Percentiles rank a stretch among this genome's conserved stretches.
Evolutionary conservation across 2,329 filamentous ascomycete genomes (phyloP).

Genomic region (Thermoascus crustaceus): DNA sequence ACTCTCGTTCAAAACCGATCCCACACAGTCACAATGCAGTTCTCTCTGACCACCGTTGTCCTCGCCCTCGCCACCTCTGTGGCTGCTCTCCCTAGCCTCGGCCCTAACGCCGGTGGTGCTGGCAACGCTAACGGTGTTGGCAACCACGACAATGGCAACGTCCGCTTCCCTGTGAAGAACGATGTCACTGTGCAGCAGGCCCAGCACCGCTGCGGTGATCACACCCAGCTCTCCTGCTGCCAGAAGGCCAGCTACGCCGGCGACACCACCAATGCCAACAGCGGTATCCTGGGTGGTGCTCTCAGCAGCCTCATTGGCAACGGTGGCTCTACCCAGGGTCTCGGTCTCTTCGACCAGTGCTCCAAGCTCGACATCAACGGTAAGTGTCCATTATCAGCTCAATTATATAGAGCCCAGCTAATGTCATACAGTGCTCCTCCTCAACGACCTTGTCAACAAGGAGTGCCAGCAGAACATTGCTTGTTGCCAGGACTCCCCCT

Average conservation of each 20-base stretch:
- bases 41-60: constrained; percentile 25
- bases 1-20: constrained; percentile 22
- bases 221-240: constrained; percentile 32
- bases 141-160: constrained; percentile 27
- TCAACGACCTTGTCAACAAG: constrained; percentile 29
- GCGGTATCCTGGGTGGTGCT: constrained; percentile 25
- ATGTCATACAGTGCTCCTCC: no score
- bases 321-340: constrained; percentile 24
- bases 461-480: constrained; percentile 35
- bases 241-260: constrained; percentile 31
- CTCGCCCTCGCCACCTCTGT: constrained; percentile 28
- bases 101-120: constrained; percentile 13
- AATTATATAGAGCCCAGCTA: background rate
- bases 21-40: constrained; percentile 31
- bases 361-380: constrained; percentile 29
- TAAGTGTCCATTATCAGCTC: constrained; percentile 12
- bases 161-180: constrained; percentile 25
- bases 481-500: constrained; percentile 30
- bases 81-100: constrained; percentile 20
- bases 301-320: constrained; percentile 27
- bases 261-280: constrained; percentile 25
- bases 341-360: constrained; percentile 36
- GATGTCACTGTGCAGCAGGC: constrained; percentile 29
- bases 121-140: constrained; percentile 17
- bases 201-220: constrained; percentile 31